phyloP scores from a whole-genome alignment of 2,329 filamentous ascomycete genomes.

The Neofusicoccum laricinum region DNA sequence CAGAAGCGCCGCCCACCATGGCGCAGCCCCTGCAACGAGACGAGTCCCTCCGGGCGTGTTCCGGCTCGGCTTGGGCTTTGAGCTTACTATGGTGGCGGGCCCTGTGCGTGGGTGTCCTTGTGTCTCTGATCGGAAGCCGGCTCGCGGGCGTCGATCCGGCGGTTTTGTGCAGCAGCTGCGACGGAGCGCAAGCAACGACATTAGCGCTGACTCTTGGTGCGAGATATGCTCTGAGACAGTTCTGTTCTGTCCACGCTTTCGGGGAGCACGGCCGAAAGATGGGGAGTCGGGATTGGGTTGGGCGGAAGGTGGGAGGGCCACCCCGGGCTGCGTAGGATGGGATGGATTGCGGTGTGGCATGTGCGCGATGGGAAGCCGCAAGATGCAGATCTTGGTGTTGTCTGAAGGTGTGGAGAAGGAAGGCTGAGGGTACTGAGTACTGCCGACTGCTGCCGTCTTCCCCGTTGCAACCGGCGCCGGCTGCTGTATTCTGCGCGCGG shows the following conservation, averaged over 20 bases:
- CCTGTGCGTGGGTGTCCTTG: too few relatives aligned
- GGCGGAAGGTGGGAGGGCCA: background rate
- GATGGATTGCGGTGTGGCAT: background rate
- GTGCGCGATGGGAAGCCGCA: background rate
- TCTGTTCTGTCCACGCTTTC: background rate
- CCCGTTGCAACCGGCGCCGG: background rate
- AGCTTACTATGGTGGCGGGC: too few relatives aligned
- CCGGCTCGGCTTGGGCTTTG: background rate
- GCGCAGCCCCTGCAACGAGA: background rate
- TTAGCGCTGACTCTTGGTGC: background rate
- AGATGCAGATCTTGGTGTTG: background rate
- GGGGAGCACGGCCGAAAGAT: background rate
- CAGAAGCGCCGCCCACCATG: background rate
- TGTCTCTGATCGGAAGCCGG: constrained; percentile 5
- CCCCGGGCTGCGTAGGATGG: background rate
- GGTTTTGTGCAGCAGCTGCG: background rate
- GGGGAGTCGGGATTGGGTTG: background rate
- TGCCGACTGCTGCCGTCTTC: background rate
- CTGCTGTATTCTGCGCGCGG: background rate
- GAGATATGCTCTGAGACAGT: background rate
- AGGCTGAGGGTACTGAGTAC: background rate
- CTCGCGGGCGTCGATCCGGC: background rate
- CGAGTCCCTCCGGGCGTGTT: background rate
- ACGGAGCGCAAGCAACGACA: background rate
- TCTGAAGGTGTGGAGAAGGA: background rate